Percentiles rank a stretch among this genome's conserved stretches.
These are phyloP conservation scores for Xerocomellus intermedius DNA, from an alignment of 768 basidiomycete species.

Conservation along the genomic window DNA sequence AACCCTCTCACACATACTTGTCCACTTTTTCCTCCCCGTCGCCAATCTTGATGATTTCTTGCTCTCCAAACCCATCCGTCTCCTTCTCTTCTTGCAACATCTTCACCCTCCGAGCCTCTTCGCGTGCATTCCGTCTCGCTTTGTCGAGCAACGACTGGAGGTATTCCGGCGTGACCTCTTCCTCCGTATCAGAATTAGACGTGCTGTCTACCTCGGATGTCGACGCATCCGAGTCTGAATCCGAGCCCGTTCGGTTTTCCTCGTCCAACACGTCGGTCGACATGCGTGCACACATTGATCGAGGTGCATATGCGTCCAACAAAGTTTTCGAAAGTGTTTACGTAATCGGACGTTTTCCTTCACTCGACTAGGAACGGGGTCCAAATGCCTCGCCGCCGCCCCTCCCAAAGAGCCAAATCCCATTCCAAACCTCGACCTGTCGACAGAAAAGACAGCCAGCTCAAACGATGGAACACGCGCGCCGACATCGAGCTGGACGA, in stretches of 20 bases:
- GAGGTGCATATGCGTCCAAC: too few species aligned
- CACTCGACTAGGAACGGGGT: too few species aligned
- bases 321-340: slow-evolving; percentile 4
- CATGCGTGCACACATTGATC: neutral
- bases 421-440: slow-evolving; percentile 44
- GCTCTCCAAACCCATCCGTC: slow-evolving; percentile 42
- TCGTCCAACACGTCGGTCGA: slow-evolving; percentile 3
- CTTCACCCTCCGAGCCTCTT: slow-evolving; percentile 26
- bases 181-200: slow-evolving; percentile 37
- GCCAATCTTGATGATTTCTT: slow-evolving; percentile 51
- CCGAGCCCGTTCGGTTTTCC: slow-evolving; percentile 5
- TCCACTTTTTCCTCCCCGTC: slow-evolving; percentile 32
- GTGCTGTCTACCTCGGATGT: slow-evolving; percentile 31
- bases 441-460: slow-evolving; percentile 48
- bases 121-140: slow-evolving; percentile 52
- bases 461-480: slow-evolving; percentile 65
- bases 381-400: slow-evolving; percentile 51
- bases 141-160: slow-evolving; percentile 62
- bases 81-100: slow-evolving; percentile 26
- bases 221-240: slow-evolving; percentile 34
- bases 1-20: slow-evolving; percentile 31
- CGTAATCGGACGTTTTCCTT: slow-evolving; percentile 12
- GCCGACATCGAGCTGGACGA: slow-evolving; percentile 74
- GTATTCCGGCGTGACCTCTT: slow-evolving; percentile 55
- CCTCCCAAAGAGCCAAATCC: slow-evolving; percentile 35